Evolutionary conservation across 192 early-diverging fungal genomes (phyloP).

Genomic region (Rhizoclosmatium globosum): DNA sequence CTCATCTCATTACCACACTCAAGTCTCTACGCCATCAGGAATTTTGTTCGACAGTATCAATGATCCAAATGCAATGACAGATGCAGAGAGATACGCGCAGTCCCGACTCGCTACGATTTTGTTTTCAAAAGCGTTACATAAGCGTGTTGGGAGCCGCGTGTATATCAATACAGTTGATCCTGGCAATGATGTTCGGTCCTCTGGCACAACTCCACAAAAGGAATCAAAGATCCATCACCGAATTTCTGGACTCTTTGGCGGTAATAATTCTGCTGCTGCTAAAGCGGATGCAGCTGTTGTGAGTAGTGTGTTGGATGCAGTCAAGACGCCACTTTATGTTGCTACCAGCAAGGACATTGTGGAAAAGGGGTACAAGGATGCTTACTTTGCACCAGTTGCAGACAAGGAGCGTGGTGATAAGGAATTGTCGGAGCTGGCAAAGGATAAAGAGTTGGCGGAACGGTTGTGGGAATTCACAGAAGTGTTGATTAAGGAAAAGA

Average conservation of each 20-base stretch:
- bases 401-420: slow-evolving; percentile 54
- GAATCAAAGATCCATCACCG: slow-evolving; percentile 2
- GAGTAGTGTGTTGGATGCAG: slow-evolving; percentile 48
- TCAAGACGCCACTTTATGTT: slow-evolving; percentile 33
- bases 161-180: slow-evolving; percentile 59
- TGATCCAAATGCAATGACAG: neutral
- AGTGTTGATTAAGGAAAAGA: slow-evolving; percentile 35
- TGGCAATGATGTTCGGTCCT: slow-evolving; percentile 59
- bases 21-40: slow-evolving; percentile 9
- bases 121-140: slow-evolving; percentile 28
- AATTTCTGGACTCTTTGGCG: too few species aligned
- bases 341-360: too few species aligned
- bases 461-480: slow-evolving; percentile 49
- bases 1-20: slow-evolving; percentile 15
- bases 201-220: slow-evolving; percentile 40
- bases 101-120: neutral
- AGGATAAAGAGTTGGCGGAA: slow-evolving; percentile 27
- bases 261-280: slow-evolving; percentile 22
- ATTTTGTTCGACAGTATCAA: slow-evolving; percentile 34
- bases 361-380: too few species aligned
- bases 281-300: slow-evolving; percentile 48
- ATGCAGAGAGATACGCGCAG: neutral
- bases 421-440: slow-evolving; percentile 21
- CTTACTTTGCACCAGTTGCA: too few species aligned
- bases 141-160: slow-evolving; percentile 27